phyloP scores from a whole-genome alignment of 169 alveolate genomes.

The Hepatocystis sp. region DNA sequence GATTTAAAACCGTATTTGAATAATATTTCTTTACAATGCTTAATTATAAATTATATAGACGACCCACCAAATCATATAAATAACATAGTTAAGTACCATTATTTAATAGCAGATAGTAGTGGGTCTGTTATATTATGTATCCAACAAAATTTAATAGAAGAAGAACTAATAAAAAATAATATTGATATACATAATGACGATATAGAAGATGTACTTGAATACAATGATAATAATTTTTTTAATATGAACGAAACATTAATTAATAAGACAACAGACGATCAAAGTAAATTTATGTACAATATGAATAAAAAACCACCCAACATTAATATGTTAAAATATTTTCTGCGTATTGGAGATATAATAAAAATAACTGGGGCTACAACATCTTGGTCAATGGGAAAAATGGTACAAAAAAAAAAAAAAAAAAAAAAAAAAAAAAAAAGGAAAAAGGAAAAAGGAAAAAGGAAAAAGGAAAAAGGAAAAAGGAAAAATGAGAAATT shows the following conservation, averaged over 20 bases:
- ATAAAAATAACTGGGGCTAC: constrained; percentile 76
- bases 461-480: too few species aligned
- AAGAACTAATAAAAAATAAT: constrained; percentile 58
- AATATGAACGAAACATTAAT: constrained; percentile 46
- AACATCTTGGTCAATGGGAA: constrained; percentile 87
- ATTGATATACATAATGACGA: constrained; percentile 17
- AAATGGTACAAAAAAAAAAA: constrained; percentile 77
- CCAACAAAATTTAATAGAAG: constrained; percentile 82
- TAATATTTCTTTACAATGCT: constrained; percentile 77
- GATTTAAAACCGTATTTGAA: constrained; percentile 81
- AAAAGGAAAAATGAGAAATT: too few species aligned
- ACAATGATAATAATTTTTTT: constrained; percentile 35
- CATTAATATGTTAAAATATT: constrained; percentile 78
- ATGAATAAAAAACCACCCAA: constrained; percentile 78
- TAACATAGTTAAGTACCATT: constrained; percentile 78
- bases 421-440: constrained; percentile 20
- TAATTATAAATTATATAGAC: constrained; percentile 80
- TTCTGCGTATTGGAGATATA: constrained; percentile 84
- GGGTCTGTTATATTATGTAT: constrained; percentile 83
- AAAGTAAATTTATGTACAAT: constrained; percentile 72
- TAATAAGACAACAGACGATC: constrained; percentile 34
- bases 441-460: too few species aligned
- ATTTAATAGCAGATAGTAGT: constrained; percentile 80
- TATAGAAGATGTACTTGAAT: constrained; percentile 77
- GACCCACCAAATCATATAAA: constrained; percentile 87